phyloP scores from a whole-genome alignment of 2,329 filamentous ascomycete species.

The Phialophora expanda region DNA sequence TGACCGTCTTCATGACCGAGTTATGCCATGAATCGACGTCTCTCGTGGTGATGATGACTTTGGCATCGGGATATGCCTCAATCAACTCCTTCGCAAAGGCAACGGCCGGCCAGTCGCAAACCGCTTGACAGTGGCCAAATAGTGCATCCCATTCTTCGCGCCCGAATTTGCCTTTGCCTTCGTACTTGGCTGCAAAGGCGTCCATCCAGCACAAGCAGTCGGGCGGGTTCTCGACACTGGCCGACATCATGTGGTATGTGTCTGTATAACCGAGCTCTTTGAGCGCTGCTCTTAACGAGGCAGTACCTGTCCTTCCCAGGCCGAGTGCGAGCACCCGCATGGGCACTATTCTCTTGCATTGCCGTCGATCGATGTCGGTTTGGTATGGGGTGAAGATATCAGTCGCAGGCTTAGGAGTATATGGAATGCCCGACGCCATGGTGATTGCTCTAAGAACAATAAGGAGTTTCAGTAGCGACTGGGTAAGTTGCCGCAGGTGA shows the following conservation, averaged over 20 bases:
- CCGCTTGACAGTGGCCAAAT: conserved; percentile 66
- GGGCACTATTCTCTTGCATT: conserved; percentile 69
- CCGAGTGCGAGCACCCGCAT: conserved; percentile 76
- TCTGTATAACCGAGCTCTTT: conserved; percentile 69
- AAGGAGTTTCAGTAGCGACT: conserved; percentile 6
- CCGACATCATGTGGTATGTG: conserved; percentile 73
- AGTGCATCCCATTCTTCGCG: conserved; percentile 73
- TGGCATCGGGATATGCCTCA: conserved; percentile 73
- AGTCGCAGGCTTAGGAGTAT: conserved; percentile 49
- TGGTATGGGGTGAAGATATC: conserved; percentile 62
- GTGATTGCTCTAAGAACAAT: conserved; percentile 13
- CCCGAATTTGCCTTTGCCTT: conserved; percentile 66
- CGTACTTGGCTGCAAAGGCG: conserved; percentile 67
- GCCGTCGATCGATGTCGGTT: conserved; percentile 69
- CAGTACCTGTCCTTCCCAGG: conserved; percentile 72
- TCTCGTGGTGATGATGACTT: conserved; percentile 70
- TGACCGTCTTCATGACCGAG: conserved; percentile 70
- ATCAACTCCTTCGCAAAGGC: conserved; percentile 73
- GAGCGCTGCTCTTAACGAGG: conserved; percentile 70
- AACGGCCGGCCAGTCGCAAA: conserved; percentile 71
- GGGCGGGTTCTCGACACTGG: conserved; percentile 69
- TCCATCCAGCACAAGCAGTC: conserved; percentile 74
- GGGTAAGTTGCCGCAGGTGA: not conserved
- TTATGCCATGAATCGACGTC: conserved; percentile 69
- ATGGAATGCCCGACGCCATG: conserved; percentile 41